Evolutionary conservation across 805 yeast genomes (phyloP).

Genomic region (Kodamaea jinghongensis): DNA sequence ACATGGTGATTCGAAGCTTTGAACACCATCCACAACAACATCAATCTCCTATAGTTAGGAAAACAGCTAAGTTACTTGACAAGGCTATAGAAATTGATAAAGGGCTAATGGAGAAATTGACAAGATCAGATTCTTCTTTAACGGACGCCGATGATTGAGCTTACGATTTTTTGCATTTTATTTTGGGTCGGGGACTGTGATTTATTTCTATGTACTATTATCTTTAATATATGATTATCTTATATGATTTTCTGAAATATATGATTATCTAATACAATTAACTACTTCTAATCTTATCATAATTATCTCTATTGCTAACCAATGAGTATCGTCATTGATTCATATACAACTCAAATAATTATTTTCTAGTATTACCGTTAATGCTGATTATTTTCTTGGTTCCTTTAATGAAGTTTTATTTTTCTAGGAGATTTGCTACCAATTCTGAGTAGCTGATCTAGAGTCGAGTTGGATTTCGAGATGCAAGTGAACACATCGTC

Average conservation of each 20-base stretch:
- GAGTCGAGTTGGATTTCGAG: no score
- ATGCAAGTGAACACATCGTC: no score
- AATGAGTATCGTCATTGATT: no score
- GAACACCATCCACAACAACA: constrained; percentile 24
- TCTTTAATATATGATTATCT: not conserved
- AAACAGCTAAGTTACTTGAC: constrained; percentile 1
- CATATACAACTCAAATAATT: no score
- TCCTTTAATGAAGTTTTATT: no score
- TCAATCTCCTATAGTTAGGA: constrained; percentile 11
- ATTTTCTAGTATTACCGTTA: no score
- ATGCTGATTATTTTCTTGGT: no score
- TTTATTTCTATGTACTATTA: constrained; percentile 4
- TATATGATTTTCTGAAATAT: not conserved
- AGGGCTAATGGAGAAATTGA: constrained; percentile 5
- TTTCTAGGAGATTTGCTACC: no score
- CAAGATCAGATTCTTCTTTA: constrained; percentile 6
- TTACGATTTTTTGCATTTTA: constrained; percentile 1
- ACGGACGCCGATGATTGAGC: constrained; percentile 11
- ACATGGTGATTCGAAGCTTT: constrained; percentile 41
- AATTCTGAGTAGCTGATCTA: no score
- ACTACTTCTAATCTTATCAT: no score
- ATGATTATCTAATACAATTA: no score
- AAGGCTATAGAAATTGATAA: not conserved
- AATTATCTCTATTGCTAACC: no score
- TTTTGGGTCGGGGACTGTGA: constrained; percentile 3